These are phyloP conservation scores for Sideroxylon spinosum DNA, from an alignment of 179 eudicot species.

Conservation along the genomic window DNA sequence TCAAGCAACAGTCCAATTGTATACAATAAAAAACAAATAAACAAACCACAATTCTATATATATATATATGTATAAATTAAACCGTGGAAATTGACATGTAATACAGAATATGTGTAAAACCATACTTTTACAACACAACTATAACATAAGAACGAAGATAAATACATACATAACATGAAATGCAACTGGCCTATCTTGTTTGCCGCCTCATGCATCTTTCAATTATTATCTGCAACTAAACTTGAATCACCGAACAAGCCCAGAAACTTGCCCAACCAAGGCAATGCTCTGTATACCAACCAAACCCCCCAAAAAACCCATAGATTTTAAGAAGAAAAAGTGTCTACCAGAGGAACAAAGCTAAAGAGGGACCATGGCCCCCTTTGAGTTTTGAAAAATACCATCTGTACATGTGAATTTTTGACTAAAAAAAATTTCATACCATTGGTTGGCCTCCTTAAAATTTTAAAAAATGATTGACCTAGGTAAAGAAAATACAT, in stretches of 20 bases:
- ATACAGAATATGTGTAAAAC: not conserved
- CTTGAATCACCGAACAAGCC: not conserved
- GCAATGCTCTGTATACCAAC: not conserved
- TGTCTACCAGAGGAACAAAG: too few species aligned
- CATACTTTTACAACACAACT: not conserved
- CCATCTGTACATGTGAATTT: too few species aligned
- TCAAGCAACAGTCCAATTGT: not conserved
- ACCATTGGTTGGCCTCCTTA: too few species aligned
- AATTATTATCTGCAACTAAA: not conserved
- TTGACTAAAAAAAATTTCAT: too few species aligned
- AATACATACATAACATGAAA: not conserved
- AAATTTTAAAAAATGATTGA: too few species aligned
- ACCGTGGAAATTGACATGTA: not conserved
- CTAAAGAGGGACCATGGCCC: too few species aligned
- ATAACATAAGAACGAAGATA: not conserved
- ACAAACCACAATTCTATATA: too few species aligned
- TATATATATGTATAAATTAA: too few species aligned
- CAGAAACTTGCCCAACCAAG: too few species aligned
- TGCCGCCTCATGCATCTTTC: not conserved
- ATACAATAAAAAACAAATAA: not conserved
- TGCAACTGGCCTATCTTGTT: not conserved
- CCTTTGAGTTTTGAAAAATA: too few species aligned
- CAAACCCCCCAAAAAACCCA: not conserved
- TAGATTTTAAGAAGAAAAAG: not conserved
- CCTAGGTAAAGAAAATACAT: not conserved